Base-by-base conservation (phyloP, 345 rosid species). In the Lepidium aucheri region DNA sequence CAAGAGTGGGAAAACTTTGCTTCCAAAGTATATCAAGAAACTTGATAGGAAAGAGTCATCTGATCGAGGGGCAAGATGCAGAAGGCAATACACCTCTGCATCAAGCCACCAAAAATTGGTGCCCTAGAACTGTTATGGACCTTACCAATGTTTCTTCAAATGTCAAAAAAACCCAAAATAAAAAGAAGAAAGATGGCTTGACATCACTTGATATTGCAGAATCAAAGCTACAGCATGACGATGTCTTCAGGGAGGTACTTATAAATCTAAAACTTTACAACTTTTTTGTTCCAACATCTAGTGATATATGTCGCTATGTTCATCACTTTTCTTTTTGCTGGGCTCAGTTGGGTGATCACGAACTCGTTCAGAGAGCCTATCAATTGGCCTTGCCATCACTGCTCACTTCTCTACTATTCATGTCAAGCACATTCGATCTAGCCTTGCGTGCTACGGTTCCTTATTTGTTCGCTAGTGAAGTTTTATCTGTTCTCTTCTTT, bases 1-100 rank as follows among this genome's bases (percentile, higher is more conserved):
- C 3, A n/a, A 66, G 3, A 17, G 11, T 43, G 62, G 62, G 47
- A 60, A 30, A 7, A 10, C 51, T 30, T 51, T 51, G n/a, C 36
- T 51, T 51, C 6, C 18, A 14, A 7, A 15, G 6, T 17, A 49
- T 49, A 3, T 46, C 30, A 10, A 12, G 6, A 32, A 20, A 30
- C 9, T 4, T 15, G 13, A 17, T 46, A 46, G 2, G 30, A 26
- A 26, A 26, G 30, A 26, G 5, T 26, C 30, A 26, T 26, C 30
- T 26, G 30, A 4, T 26, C 6, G 30, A 51, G 7, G 32, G 15
- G 16, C 12, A 32, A 44, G 53, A 65, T 41, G 53, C 6, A 15
- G 20, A 11, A 53, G 70, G 70, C 0, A 42, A 65, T 5, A 53
- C 62, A 18, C 70, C 61, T 12, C 30, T 53, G 11, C 61, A 65